A percentile compares a stretch with the other conserved stretches of the same genome.
These are phyloP conservation scores for Pseudocercospora musae DNA, from an alignment of 2,329 filamentous ascomycete genomes.

Conservation along the genomic window DNA sequence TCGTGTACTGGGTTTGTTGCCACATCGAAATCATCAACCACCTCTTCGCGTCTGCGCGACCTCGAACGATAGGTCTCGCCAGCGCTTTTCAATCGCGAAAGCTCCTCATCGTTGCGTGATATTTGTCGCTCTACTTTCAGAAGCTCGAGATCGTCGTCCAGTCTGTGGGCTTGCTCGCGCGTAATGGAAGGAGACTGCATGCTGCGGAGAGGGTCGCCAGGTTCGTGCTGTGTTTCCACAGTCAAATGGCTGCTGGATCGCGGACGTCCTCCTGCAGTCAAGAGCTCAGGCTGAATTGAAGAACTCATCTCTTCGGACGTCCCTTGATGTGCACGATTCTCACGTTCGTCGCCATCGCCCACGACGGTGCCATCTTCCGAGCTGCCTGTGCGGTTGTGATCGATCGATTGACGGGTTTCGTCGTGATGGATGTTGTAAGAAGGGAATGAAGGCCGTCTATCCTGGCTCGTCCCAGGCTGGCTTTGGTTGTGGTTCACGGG, in stretches of 20 bases:
- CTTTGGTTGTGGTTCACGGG: conserved; percentile 16
- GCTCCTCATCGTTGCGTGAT: conserved; percentile 41
- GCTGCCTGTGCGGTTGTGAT: conserved; percentile 15
- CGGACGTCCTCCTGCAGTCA: conserved; percentile 12
- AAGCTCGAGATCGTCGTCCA: conserved; percentile 65
- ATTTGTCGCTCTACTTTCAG: conserved; percentile 63
- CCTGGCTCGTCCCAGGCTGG: conserved; percentile 13
- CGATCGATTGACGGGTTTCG: conserved; percentile 9
- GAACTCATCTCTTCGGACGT: neutral
- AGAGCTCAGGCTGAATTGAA: conserved; percentile 12
- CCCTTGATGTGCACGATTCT: conserved; percentile 4
- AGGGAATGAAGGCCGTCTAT: conserved; percentile 26
- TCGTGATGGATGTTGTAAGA: conserved; percentile 35
- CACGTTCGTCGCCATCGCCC: conserved; percentile 27
- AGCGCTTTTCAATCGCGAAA: conserved; percentile 31
- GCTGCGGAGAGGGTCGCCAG: conserved; percentile 29
- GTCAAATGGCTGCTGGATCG: conserved; percentile 44
- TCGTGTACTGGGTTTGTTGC: conserved; percentile 68
- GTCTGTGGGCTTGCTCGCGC: conserved; percentile 57
- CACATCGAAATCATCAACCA: conserved; percentile 64
- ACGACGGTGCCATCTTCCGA: conserved; percentile 38
- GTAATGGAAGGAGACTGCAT: conserved; percentile 53
- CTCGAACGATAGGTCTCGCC: conserved; percentile 51
- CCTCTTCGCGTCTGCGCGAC: conserved; percentile 51
- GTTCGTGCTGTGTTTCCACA: conserved; percentile 38